These are phyloP conservation scores for Aspergillus quadrilineatus DNA, from an alignment of 2,329 filamentous ascomycete species.

Conservation along the genomic window DNA sequence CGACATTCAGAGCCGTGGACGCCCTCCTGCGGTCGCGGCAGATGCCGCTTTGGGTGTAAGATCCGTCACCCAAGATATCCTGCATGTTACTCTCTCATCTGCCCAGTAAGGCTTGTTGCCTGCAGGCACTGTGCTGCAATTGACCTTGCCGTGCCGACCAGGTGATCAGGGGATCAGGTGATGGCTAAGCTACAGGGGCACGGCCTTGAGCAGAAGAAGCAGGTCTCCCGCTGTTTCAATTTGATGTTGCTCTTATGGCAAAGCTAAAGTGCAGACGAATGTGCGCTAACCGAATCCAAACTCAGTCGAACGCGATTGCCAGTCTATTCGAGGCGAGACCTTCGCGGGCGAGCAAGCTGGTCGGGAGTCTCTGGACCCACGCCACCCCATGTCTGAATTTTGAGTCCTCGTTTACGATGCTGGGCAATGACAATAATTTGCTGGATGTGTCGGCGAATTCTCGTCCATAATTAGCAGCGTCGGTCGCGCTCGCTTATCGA, in stretches of 20 bases:
- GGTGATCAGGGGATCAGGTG: no score
- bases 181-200: no score
- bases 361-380: constrained; percentile 6
- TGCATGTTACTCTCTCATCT: background rate
- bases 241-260: background rate
- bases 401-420: background rate
- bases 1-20: constrained; percentile 3
- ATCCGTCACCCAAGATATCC: background rate
- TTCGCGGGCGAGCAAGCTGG: background rate
- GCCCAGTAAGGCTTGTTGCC: background rate
- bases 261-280: constrained; percentile 1
- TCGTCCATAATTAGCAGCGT: no score
- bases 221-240: background rate
- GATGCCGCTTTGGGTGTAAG: background rate
- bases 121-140: background rate
- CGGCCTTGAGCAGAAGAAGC: background rate
- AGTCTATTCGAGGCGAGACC: constrained; percentile 7
- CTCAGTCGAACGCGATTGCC: constrained; percentile 6
- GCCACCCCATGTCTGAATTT: constrained; percentile 11
- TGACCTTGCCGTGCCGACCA: no score
- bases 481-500: background rate
- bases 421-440: background rate
- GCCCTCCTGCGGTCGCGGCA: background rate
- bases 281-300: constrained; percentile 1
- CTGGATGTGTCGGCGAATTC: no score